Conservation (phyloP, 352 stramenopile genomes). For the Pythium aphanidermatum region DNA sequence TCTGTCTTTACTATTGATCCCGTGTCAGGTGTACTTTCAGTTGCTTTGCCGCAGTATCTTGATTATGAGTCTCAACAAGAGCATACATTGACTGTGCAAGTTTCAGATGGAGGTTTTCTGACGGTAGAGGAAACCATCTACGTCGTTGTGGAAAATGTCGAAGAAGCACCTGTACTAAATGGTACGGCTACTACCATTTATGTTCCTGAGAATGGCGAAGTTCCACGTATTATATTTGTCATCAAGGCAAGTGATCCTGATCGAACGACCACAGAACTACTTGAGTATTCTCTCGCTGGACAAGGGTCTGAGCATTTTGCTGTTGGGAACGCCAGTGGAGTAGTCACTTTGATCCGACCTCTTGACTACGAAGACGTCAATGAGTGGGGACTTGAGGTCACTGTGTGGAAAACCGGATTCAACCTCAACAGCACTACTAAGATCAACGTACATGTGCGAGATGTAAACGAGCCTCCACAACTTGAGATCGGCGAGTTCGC, state of each 20-base stretch:
- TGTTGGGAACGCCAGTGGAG: conserved; percentile 7
- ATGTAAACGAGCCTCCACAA: conserved; percentile 25
- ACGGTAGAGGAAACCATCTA: conserved; percentile 15
- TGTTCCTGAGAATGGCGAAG: conserved; percentile 28
- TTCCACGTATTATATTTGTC: conserved; percentile 30
- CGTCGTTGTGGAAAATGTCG: conserved; percentile 23
- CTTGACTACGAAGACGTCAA: conserved; percentile 22
- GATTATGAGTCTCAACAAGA: conserved; percentile 28
- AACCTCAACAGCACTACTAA: neutral
- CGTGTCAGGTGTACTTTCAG: conserved; percentile 3
- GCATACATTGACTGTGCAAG: conserved; percentile 18
- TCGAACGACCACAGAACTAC: conserved; percentile 21
- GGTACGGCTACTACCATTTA: neutral
- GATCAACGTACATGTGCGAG: conserved; percentile 2
- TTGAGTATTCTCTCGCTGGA: neutral
- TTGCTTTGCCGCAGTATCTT: conserved; percentile 10
- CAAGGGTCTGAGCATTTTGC: conserved; percentile 1
- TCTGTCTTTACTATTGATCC: conserved; percentile 12
- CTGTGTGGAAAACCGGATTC: too few relatives aligned
- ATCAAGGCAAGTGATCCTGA: conserved; percentile 46
- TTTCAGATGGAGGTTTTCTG: conserved; percentile 25
- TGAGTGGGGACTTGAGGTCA: too few relatives aligned
- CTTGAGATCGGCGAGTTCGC: neutral
- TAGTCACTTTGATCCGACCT: conserved; percentile 14
- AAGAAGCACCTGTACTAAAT: conserved; percentile 14